Conservation (phyloP, 2,329 filamentous ascomycete genomes). For the Curvularia spicifera region DNA sequence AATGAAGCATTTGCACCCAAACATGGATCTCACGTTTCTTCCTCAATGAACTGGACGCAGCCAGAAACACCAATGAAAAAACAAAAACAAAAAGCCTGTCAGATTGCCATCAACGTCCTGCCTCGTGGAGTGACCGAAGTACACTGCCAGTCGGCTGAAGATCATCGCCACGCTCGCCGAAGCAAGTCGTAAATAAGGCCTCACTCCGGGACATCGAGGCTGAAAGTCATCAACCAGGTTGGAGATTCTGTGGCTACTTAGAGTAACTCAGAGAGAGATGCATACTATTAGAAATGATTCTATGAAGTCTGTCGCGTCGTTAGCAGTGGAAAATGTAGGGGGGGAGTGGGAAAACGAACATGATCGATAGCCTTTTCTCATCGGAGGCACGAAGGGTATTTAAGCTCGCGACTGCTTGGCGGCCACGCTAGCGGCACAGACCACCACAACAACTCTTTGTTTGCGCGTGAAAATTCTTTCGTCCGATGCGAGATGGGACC, state of each 20-base stretch:
- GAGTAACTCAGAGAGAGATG: slow-evolving; percentile 89
- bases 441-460: not conserved
- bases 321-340: too few species aligned
- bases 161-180: slow-evolving; percentile 95
- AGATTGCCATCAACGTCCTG: slow-evolving; percentile 85
- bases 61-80: slow-evolving; percentile 47
- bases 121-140: slow-evolving; percentile 77
- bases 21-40: slow-evolving; percentile 26
- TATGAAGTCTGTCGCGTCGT: slow-evolving; percentile 26
- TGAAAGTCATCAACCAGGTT: slow-evolving; percentile 90
- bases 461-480: too few species aligned
- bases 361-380: not conserved
- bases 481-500: too few species aligned
- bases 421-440: not conserved
- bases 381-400: not conserved
- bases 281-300: slow-evolving; percentile 86
- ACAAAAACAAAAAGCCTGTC: slow-evolving; percentile 65
- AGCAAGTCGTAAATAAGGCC: slow-evolving; percentile 66
- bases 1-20: not conserved
- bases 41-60: slow-evolving; percentile 39
- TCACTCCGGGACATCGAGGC: slow-evolving; percentile 92
- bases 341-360: not conserved
- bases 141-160: slow-evolving; percentile 77
- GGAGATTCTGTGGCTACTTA: slow-evolving; percentile 86
- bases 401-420: not conserved